A percentile compares a stretch with the other conserved stretches of the same genome.
Conservation (phyloP, 2,329 filamentous ascomycete genomes). For the Hypomyces rosellus region DNA sequence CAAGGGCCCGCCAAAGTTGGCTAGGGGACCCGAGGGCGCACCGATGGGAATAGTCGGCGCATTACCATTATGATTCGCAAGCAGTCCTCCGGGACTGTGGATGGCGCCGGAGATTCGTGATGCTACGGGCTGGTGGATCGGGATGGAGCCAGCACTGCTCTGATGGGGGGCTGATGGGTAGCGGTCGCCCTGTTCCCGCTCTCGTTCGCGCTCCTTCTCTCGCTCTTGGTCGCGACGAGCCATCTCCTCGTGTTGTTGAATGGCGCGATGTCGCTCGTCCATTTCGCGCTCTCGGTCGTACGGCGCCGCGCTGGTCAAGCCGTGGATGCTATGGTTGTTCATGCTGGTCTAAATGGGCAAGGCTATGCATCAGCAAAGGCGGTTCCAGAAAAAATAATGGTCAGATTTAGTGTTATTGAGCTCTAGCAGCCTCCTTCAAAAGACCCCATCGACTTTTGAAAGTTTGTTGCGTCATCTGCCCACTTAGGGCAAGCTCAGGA, state of each 20-base stretch:
- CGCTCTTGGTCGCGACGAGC: conserved; percentile 57
- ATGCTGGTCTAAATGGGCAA: conserved; percentile 27
- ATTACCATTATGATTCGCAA: conserved; percentile 64
- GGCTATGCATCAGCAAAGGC: conserved; percentile 2
- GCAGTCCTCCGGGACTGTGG: conserved; percentile 83
- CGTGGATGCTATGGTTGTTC: conserved; percentile 42
- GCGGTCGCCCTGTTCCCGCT: conserved; percentile 60
- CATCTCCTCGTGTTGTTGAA: conserved; percentile 44
- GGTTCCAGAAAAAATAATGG: not conserved
- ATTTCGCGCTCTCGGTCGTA: conserved; percentile 46
- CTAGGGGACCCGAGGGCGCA: conserved; percentile 44
- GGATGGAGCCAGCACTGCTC: conserved; percentile 79
- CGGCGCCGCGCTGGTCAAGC: conserved; percentile 31
- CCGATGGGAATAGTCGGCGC: conserved; percentile 47
- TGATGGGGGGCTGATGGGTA: conserved; percentile 69
- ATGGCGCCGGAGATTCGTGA: conserved; percentile 74
- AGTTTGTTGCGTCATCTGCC: not conserved
- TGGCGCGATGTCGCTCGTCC: conserved; percentile 41
- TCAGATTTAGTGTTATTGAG: too few species aligned
- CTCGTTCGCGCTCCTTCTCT: conserved; percentile 46
- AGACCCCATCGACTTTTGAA: not conserved
- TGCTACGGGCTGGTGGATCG: conserved; percentile 90
- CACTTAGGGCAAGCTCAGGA: conserved; percentile 3
- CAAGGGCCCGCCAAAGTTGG: conserved; percentile 49
- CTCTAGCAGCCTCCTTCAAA: not conserved